phyloP scores from a whole-genome alignment of 169 alveolate genomes.

The Plasmodium fragile region DNA sequence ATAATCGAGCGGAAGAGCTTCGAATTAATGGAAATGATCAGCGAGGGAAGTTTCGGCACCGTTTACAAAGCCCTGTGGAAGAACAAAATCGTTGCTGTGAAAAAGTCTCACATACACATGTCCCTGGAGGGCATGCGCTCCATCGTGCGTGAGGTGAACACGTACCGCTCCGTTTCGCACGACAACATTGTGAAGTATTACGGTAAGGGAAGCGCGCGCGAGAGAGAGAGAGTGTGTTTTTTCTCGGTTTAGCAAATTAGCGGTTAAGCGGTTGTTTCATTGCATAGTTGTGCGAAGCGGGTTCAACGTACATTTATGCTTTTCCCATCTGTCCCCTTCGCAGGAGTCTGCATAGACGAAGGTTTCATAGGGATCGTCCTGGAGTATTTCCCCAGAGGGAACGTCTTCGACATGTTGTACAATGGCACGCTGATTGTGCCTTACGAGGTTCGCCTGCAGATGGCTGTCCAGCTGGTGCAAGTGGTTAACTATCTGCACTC shows the following conservation, averaged over 20 bases:
- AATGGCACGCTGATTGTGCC: conserved; percentile 78
- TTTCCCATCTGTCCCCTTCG: neutral
- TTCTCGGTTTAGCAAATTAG: neutral
- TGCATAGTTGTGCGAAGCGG: neutral
- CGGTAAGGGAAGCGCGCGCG: conserved; percentile 45
- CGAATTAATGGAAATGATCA: conserved; percentile 51
- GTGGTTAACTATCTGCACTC: conserved; percentile 83
- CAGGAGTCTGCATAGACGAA: conserved; percentile 85
- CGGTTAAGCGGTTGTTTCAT: neutral
- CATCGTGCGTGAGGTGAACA: conserved; percentile 85
- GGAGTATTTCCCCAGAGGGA: conserved; percentile 85
- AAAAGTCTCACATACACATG: conserved; percentile 78
- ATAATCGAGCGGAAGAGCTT: conserved; percentile 20
- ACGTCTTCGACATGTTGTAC: conserved; percentile 82
- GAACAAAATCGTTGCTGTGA: conserved; percentile 79
- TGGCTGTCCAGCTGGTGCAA: conserved; percentile 81
- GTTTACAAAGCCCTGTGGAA: conserved; percentile 80
- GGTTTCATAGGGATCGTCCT: conserved; percentile 82
- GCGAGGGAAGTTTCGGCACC: conserved; percentile 84
- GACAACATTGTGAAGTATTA: conserved; percentile 81
- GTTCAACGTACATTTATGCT: neutral
- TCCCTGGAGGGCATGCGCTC: conserved; percentile 83
- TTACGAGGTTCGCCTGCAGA: conserved; percentile 79
- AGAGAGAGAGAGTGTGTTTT: neutral
- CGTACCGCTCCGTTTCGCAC: conserved; percentile 82